phyloP scores from a whole-genome alignment of 495 filamentous ascomycete species.

The Apodospora peruviana region DNA sequence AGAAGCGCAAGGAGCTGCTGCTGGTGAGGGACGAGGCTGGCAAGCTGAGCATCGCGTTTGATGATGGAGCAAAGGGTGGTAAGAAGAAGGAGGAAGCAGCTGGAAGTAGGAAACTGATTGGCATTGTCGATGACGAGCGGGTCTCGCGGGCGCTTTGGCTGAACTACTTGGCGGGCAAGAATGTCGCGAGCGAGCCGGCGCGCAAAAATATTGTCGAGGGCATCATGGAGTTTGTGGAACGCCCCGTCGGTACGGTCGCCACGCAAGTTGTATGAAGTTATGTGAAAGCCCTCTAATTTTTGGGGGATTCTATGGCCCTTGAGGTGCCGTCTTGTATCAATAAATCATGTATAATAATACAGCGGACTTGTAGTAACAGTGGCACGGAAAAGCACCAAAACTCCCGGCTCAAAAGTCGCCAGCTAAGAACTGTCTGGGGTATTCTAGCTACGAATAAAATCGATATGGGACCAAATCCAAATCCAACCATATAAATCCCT shows the following conservation, averaged over 20 bases:
- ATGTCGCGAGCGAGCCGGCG: slow-evolving; percentile 77
- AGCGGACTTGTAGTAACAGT: too few relatives aligned
- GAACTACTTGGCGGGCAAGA: slow-evolving; percentile 81
- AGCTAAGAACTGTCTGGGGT: not conserved
- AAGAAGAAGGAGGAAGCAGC: slow-evolving; percentile 32
- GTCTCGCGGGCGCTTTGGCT: slow-evolving; percentile 80
- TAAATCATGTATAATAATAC: too few relatives aligned
- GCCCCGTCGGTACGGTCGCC: slow-evolving; percentile 81
- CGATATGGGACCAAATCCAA: not conserved
- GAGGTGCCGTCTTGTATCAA: too few relatives aligned
- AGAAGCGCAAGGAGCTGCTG: slow-evolving; percentile 68
- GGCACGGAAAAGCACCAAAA: too few relatives aligned
- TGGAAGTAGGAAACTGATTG: slow-evolving; percentile 46
- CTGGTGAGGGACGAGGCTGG: slow-evolving; percentile 65
- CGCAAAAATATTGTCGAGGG: slow-evolving; percentile 81
- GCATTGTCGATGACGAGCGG: slow-evolving; percentile 69
- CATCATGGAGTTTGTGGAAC: slow-evolving; percentile 78
- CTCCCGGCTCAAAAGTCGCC: too few relatives aligned
- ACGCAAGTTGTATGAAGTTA: slow-evolving; percentile 53
- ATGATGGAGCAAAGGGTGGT: slow-evolving; percentile 50
- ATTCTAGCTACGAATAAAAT: too few relatives aligned
- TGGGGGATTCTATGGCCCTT: not conserved
- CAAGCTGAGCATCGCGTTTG: slow-evolving; percentile 61
- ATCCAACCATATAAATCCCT: too few relatives aligned
- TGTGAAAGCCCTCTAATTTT: not conserved